Evolutionary conservation across 1,139 yeast genomes (phyloP).

Genomic region (Pichia sp.): DNA sequence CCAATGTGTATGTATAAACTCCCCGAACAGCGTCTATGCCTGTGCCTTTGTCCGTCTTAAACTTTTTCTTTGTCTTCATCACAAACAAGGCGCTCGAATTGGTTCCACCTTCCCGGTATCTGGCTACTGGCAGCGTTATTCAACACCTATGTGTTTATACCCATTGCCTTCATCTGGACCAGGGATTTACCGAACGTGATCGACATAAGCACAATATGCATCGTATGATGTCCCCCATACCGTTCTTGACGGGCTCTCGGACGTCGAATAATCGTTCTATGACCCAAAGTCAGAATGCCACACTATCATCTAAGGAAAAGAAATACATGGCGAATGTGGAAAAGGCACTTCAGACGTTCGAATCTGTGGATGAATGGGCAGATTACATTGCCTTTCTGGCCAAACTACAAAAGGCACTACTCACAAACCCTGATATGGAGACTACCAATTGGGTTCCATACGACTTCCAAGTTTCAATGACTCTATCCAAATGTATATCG

Average conservation of each 20-base stretch:
- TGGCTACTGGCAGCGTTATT: not conserved
- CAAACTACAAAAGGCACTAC: constrained; percentile 67
- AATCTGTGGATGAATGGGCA: constrained; percentile 90
- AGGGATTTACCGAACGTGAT: not conserved
- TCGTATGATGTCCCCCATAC: constrained; percentile 28
- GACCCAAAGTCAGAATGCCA: constrained; percentile 14
- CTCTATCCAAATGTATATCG: constrained; percentile 62
- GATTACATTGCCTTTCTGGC: constrained; percentile 89
- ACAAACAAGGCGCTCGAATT: not conserved
- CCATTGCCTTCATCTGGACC: not conserved
- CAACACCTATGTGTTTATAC: not conserved
- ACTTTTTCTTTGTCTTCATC: not conserved
- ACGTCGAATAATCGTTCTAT: constrained; percentile 11
- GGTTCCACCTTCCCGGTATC: not conserved
- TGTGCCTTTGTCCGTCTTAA: not conserved
- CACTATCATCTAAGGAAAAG: constrained; percentile 54
- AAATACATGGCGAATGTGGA: constrained; percentile 65
- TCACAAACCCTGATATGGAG: constrained; percentile 34
- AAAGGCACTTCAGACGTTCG: constrained; percentile 73
- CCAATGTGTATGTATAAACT: not conserved
- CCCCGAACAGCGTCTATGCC: not conserved
- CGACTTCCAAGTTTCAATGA: constrained; percentile 46
- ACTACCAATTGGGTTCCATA: constrained; percentile 48
- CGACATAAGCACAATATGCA: constrained; percentile 11
- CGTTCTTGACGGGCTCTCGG: constrained; percentile 23